Base-by-base conservation (phyloP, 768 basidiomycete genomes). In the Kondoa malvinella region DNA sequence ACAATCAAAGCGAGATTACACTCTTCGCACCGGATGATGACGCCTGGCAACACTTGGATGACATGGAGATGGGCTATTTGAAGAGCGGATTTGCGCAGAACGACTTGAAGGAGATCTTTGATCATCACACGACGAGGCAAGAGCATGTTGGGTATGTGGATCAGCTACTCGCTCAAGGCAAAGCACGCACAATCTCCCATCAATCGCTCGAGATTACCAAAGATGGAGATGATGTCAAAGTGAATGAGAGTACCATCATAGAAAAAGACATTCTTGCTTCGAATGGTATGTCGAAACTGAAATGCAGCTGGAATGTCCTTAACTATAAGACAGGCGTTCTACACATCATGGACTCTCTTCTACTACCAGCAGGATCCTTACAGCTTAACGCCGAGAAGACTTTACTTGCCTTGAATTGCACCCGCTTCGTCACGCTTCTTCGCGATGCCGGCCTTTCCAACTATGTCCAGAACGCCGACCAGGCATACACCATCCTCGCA, bases 341-440 rank as follows among this genome's bases (percentile, higher is more conserved):
- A 17, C 95, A 99, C 77, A 83, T 90, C 57, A 82, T 97, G 29
- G 87, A 87, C 16, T 83, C 84, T 16, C 83, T 97, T 27, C 83
- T 99, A 16, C 76, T 92, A 14, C 88, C 90, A 4, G 81, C 83
- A 1, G 85, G 84, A 17, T 82, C 87, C 58, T 82, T 94, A 27
- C 80, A 84, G 69, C 78, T 92, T 57, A 97, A 92, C 2, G 87
- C 92, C 21, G 95, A 97, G 79, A 97, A 97, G 77, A 90, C 87
- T 71, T 86, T 99, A 21, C 83, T 97, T 12, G 85, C 89, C 1
- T 81, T 96, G 69, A 89, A 95, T 75, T 95, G 92, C 78, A 87
- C 88, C 1, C 82, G 82, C 32, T 97, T 97, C 76, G 88, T 97
- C 65, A 86, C 87, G 3, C 81, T 96, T 27, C 79, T 99, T 30